phyloP scores from a whole-genome alignment of 1,139 yeast genomes.

The Saccharomycopsis hybrid region DNA sequence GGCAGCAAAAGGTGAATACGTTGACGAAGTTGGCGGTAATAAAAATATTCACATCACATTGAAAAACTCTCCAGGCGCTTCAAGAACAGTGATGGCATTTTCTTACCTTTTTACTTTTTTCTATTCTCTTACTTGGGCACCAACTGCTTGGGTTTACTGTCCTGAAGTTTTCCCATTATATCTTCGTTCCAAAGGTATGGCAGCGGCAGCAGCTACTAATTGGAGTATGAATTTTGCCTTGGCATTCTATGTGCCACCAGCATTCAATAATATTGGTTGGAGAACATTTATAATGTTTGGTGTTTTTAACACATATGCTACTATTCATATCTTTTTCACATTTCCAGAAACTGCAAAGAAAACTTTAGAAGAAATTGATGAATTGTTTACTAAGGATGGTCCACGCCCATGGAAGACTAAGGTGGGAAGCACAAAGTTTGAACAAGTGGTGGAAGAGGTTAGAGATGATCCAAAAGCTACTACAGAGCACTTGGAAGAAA shows the following conservation, averaged over 20 bases:
- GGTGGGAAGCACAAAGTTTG: too few species aligned
- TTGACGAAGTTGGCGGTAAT: constrained; percentile 26
- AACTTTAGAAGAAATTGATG: constrained; percentile 56
- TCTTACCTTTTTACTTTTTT: constrained; percentile 38
- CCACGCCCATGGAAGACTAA: too few species aligned
- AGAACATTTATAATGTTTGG: constrained; percentile 38
- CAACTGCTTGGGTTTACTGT: constrained; percentile 40
- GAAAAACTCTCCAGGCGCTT: too few species aligned
- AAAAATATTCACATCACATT: too few species aligned
- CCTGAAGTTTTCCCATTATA: constrained; percentile 40
- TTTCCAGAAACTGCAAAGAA: constrained; percentile 64
- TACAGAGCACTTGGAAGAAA: too few species aligned
- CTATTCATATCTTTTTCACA: constrained; percentile 59
- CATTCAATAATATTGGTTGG: constrained; percentile 36
- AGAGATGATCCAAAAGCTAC: too few species aligned
- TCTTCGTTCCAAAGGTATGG: constrained; percentile 38
- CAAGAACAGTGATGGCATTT: too few species aligned
- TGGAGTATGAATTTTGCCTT: constrained; percentile 45
- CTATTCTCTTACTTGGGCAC: constrained; percentile 35
- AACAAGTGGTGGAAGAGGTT: too few species aligned
- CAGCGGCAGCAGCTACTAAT: constrained; percentile 45
- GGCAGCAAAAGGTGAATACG: constrained; percentile 41
- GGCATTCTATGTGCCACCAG: constrained; percentile 43
- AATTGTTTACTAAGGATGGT: constrained; percentile 37
- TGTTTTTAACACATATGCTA: constrained; percentile 36